phyloP scores from a whole-genome alignment of 306 rosid species.

The Glycine soja region DNA sequence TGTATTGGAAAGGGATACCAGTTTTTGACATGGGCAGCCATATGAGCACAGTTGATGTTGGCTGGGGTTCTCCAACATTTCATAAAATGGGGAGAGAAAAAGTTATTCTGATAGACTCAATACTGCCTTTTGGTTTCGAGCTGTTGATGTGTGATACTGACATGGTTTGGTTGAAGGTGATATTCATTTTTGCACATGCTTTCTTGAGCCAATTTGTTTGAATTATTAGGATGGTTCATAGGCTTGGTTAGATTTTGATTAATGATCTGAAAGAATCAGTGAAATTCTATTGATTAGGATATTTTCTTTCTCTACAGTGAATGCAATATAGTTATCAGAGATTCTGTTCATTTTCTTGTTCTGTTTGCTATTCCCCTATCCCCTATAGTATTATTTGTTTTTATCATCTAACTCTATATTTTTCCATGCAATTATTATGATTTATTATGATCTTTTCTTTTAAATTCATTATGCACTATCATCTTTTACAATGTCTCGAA shows the following conservation, averaged over 20 bases:
- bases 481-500: slow-evolving; percentile 20
- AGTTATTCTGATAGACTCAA: slow-evolving; percentile 77
- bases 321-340: slow-evolving; percentile 1
- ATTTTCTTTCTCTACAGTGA: slow-evolving; percentile 15
- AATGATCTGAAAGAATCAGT: slow-evolving; percentile 10
- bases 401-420: slow-evolving; percentile 29
- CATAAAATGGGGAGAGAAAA: slow-evolving; percentile 98
- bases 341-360: slow-evolving; percentile 24
- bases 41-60: slow-evolving; percentile 86
- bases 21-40: slow-evolving; percentile 99
- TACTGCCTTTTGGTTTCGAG: slow-evolving; percentile 84
- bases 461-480: slow-evolving; percentile 2
- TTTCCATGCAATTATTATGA: slow-evolving; percentile 6
- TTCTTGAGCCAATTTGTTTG: slow-evolving; percentile 7
- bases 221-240: slow-evolving; percentile 18
- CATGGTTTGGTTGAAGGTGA: slow-evolving; percentile 96
- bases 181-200: slow-evolving; percentile 26
- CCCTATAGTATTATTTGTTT: not conserved
- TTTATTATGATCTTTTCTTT: slow-evolving; percentile 12
- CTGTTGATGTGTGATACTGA: slow-evolving; percentile 97
- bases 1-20: slow-evolving; percentile 94
- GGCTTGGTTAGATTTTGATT: slow-evolving; percentile 28
- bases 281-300: slow-evolving; percentile 24
- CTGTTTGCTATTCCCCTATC: slow-evolving; percentile 15
- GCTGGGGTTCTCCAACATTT: slow-evolving; percentile 95